Percentiles rank a stretch among this genome's conserved stretches.
phyloP scores from a whole-genome alignment of 192 early-diverging fungal species.

The Coemansia sp. region DNA sequence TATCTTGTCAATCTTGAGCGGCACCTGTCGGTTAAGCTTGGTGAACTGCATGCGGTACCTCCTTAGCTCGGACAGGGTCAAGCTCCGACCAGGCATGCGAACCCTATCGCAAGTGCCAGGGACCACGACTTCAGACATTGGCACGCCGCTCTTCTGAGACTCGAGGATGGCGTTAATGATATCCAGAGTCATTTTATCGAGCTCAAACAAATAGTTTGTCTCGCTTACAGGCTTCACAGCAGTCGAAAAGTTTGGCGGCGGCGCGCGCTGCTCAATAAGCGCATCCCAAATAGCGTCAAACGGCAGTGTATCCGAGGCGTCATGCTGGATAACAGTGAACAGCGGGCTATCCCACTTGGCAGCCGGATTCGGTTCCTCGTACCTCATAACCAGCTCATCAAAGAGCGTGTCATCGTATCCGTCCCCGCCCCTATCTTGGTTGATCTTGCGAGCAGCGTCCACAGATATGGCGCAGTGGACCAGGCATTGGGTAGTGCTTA shows the following conservation, averaged over 20 bases:
- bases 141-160: conserved; percentile 69
- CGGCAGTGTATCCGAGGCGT: conserved; percentile 57
- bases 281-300: conserved; percentile 77
- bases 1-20: conserved; percentile 70
- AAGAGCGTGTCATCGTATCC: conserved; percentile 60
- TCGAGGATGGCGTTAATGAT: conserved; percentile 80
- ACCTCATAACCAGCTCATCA: conserved; percentile 82
- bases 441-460: conserved; percentile 60
- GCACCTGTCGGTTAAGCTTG: conserved; percentile 87
- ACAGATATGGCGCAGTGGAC: conserved; percentile 69
- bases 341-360: conserved; percentile 97
- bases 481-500: conserved; percentile 87
- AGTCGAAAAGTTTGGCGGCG: conserved; percentile 86
- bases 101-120: conserved; percentile 52
- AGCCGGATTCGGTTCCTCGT: conserved; percentile 91
- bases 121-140: conserved; percentile 62
- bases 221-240: conserved; percentile 88
- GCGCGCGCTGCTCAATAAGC: conserved; percentile 70
- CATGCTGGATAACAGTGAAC: conserved; percentile 84
- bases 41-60: conserved; percentile 81
- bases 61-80: conserved; percentile 84
- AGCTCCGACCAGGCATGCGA: conserved; percentile 67
- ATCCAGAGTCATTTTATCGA: conserved; percentile 81
- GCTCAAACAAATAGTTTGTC: conserved; percentile 90
- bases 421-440: conserved; percentile 42